Base-by-base conservation (phyloP, 208 protist species). In the Crithidia bombi region DNA sequence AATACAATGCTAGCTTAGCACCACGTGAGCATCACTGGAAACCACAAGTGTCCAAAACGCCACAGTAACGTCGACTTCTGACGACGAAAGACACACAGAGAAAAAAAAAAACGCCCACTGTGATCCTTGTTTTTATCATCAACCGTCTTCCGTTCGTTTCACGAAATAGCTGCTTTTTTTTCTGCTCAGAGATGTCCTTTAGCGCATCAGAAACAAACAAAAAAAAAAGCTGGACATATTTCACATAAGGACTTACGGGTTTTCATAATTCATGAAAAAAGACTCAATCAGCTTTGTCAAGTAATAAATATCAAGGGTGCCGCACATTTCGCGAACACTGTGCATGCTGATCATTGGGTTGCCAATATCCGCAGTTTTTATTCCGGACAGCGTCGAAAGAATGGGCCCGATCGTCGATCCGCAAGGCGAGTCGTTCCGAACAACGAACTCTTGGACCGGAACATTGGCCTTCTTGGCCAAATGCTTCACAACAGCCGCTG, bases 391-490 rank as follows among this genome's bases (percentile, higher is more conserved):
- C 9, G 95, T 72, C 0, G 97, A 90, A 5, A 98, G 78, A 62
- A 99, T 99, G 5, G 98, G 98, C 12, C 98, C 98, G 61, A 99
- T 99, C 0, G 98, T 99, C 0, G 86, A 95, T 5, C 98, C 98
- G 72, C 98, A 99, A 3, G 96, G 90, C 14, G 85, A 95, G 78
- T 99, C 98, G 70, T 99, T 99, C 52, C 96, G 95, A n/a, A 98
- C 96, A 11, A 95, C 83, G 77, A 99, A 95, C 52, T 98, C 92
- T 58, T 97, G 91, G 6, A 96, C 30, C 19, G 93, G 93, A 19
- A 97, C 75, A 43, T 71, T 58, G 3, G 69, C 74, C 26, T 81
- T 69, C 51, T 84, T 78, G 9, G 96, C 97, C 3, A 98, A 33
- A 52, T 79, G 54, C 47, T 87, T 91, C 6, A 99, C 69, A 28